A percentile compares a stretch with the other conserved stretches of the same genome.
These are phyloP conservation scores for Wickerhamiella occidentalis DNA, from an alignment of 805 yeast genomes.

Conservation along the genomic window DNA sequence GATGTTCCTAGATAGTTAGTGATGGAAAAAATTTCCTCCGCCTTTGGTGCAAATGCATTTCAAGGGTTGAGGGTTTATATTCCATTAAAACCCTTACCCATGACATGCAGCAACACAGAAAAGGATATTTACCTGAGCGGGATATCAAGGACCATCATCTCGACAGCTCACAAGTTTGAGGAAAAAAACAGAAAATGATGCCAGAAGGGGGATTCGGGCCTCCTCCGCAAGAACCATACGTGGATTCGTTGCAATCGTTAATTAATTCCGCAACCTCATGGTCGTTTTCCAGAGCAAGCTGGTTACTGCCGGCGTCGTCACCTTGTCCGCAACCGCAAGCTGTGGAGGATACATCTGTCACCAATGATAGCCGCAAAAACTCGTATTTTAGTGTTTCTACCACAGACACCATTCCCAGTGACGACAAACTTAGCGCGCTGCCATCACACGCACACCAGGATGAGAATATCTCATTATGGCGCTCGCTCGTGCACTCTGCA, in stretches of 20 bases:
- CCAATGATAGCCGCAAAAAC: slow-evolving; percentile 7
- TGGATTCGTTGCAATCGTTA: not conserved
- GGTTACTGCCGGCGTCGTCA: not conserved
- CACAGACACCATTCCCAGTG: not conserved
- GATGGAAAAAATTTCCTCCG: too few relatives aligned
- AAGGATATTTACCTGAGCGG: not conserved
- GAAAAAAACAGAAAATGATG: not conserved
- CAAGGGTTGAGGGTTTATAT: not conserved
- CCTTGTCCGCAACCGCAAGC: not conserved
- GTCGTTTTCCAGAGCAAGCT: slow-evolving; percentile 2
- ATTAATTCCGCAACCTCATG: not conserved
- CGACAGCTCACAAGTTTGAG: not conserved
- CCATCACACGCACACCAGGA: not conserved
- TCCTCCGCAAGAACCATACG: slow-evolving; percentile 5
- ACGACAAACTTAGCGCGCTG: not conserved
- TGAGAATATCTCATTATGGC: not conserved
- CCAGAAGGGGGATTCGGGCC: slow-evolving; percentile 7
- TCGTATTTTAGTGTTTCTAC: slow-evolving; percentile 4
- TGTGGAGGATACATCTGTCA: not conserved
- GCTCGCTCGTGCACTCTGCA: not conserved
- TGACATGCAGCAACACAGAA: not conserved
- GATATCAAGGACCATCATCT: not conserved
- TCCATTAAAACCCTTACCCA: not conserved
- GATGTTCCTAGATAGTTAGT: too few relatives aligned
- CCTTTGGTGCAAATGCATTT: not conserved